Base-by-base conservation (phyloP, 441 rosid species). In the Hura crepitans region DNA sequence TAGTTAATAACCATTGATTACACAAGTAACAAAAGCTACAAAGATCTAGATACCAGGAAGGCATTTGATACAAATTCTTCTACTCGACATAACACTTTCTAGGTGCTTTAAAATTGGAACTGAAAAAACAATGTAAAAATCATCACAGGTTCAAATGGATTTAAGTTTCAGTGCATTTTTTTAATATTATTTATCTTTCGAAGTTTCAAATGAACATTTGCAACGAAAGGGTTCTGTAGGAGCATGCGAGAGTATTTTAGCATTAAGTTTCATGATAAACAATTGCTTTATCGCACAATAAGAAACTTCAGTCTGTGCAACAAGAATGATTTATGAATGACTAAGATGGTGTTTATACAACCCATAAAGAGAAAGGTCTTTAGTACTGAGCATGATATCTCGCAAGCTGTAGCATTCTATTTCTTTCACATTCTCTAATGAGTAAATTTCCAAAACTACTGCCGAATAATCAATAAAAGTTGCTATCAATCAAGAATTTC, bases 61-160 rank as follows among this genome's bases (percentile, higher is more conserved):
- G n/a, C n/a, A n/a, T n/a, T n/a, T n/a, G n/a, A n/a, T n/a, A 49
- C 4, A 42, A 37, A 37, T 10, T 31, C 51, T 17, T 8, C 47
- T 20, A 25, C 1, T 5, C 31, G 37, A 27, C 47, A 33, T 22
- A 20, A 43, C 30, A 20, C 5, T 20, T 55, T 30, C 15, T 13
- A 46, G 9, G 15, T 33, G 13, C 23, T 14, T 43, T 42, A 53
- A 14, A 9, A 28, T 49, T 47, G 25, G 42, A 33, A 25, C 49
- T 70, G 37, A 17, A 37, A 1, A n/a, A 6, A 50, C 31, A 20
- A 23, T 15, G 47, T 31, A 50, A 49, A 30, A 25, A n/a, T 27
- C 20, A 50, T 66, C 69, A 30, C 46, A 69, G 18, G 31, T 13
- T 47, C 25, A 70, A 69, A 23, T n/a, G 43, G 54, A 23, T 49